Conservation (phyloP, 208 protist genomes). For the Spongospora subterranea region DNA sequence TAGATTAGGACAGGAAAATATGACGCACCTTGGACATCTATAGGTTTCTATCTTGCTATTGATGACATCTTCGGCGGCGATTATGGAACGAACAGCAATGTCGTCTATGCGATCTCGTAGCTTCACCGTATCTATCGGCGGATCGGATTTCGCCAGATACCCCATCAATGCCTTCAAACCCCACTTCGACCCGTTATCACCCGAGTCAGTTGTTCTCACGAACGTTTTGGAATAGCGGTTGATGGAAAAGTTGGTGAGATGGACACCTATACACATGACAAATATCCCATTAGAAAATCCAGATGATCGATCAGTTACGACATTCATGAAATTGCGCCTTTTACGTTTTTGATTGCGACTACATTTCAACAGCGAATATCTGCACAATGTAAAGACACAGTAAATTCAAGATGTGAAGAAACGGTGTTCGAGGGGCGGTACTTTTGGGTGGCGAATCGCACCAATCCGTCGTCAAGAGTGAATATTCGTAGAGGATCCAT, state of each 20-base stretch:
- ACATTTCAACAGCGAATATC: background rate
- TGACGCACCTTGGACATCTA: background rate
- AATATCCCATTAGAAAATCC: too few relatives aligned
- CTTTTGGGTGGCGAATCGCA: constrained; percentile 64
- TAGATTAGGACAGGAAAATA: background rate
- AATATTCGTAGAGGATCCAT: constrained; percentile 67
- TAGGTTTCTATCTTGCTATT: constrained; percentile 6
- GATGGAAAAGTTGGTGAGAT: constrained; percentile 70
- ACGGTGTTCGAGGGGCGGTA: constrained; percentile 24
- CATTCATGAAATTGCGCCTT: too few relatives aligned
- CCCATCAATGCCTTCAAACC: constrained; percentile 55
- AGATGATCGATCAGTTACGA: too few relatives aligned
- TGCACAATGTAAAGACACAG: too few relatives aligned
- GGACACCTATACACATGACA: too few relatives aligned
- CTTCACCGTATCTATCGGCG: constrained; percentile 43
- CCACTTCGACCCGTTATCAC: constrained; percentile 64
- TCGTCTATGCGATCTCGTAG: constrained; percentile 62
- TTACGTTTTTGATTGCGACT: background rate
- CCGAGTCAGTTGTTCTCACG: constrained; percentile 28
- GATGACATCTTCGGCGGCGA: constrained; percentile 58
- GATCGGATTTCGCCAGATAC: background rate
- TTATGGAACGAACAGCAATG: constrained; percentile 59
- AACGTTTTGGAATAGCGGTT: constrained; percentile 60
- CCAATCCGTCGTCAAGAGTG: constrained; percentile 65
- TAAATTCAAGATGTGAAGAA: too few relatives aligned